Base-by-base conservation (phyloP, 306 rosid species). In the Lathyrus tuberosus region DNA sequence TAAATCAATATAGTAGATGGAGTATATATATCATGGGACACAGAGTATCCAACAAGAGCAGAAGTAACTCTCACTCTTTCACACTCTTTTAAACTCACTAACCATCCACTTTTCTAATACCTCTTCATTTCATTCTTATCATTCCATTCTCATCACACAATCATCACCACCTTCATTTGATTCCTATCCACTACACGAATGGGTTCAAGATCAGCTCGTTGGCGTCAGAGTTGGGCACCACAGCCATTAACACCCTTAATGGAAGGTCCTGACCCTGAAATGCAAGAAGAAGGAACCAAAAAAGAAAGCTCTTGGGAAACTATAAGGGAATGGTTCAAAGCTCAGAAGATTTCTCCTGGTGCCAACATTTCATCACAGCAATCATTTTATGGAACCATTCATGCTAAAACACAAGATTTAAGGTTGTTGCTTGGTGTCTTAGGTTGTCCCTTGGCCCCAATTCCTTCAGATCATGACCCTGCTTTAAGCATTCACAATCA, bases 381-480 rank as follows among this genome's bases (percentile, higher is more conserved):
- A 22, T 81, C 87, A 0, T 79, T 80, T 4, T 83, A 84, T 64
- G 80, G 74, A 26, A 75, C 79, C 20, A 51, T 84, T 56, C 93
- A 85, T 22, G 87, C 98, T 63, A 90, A 87, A 60, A 75, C 82
- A 14, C 94, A 86, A 62, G 96, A 94, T 54, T 83, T 90, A 73
- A 83, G 86, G 88, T 80, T 94, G 2, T 79, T 94, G 86, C 98
- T 94, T 62, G 97, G 97, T 49, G 98, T 94, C 41, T 70, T 94
- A 49, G 98, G 90, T 0, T 90, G 98, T 58, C 98, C 98, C 3
- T 82, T 94, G 22, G 98, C 98, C n/a, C 98, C 97, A 47, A 86
- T 94, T 68, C 97, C 97, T 4, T 82, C 82, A 4, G 79, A 67
- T 10, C 77, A 71, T 59, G 81, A 85, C 48, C 82, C 86, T 3